These are phyloP conservation scores for Globomyces pollinis-pini DNA, from an alignment of 192 early-diverging fungal genomes.

Conservation along the genomic window DNA sequence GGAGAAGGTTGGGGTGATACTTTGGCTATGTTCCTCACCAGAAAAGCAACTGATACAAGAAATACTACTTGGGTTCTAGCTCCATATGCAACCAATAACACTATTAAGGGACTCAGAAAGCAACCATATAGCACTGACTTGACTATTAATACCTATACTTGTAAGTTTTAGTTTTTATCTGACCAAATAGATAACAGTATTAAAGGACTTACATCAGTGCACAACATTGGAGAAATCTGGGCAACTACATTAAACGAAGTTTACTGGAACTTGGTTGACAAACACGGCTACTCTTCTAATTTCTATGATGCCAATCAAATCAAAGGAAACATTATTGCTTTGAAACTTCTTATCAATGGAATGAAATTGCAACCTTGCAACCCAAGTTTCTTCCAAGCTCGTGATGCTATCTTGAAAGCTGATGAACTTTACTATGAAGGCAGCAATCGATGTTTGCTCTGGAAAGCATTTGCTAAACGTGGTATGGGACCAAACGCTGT, in stretches of 20 bases:
- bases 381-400: conserved; percentile 27
- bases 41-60: conserved; percentile 3
- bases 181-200: conserved; percentile 24
- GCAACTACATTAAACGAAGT: conserved; percentile 52
- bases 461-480: conserved; percentile 39
- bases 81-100: conserved; percentile 22
- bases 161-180: conserved; percentile 15
- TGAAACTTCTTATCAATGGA: conserved; percentile 45
- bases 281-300: conserved; percentile 20
- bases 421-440: conserved; percentile 17
- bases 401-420: conserved; percentile 32
- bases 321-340: conserved; percentile 41
- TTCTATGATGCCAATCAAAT: conserved; percentile 11
- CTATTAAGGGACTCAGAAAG: not conserved
- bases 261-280: conserved; percentile 47
- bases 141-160: conserved; percentile 29
- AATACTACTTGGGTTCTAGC: conserved; percentile 26
- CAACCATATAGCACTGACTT: conserved; percentile 46
- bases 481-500: conserved; percentile 30
- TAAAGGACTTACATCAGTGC: conserved; percentile 37
- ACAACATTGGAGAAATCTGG: conserved; percentile 58
- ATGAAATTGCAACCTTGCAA: conserved; percentile 38
- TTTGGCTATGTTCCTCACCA: not conserved
- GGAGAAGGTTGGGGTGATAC: conserved; percentile 12
- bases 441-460: conserved; percentile 26